Evolutionary conservation across 495 filamentous ascomycete genomes (phyloP).

Genomic region (Penicillium chermesinum): DNA sequence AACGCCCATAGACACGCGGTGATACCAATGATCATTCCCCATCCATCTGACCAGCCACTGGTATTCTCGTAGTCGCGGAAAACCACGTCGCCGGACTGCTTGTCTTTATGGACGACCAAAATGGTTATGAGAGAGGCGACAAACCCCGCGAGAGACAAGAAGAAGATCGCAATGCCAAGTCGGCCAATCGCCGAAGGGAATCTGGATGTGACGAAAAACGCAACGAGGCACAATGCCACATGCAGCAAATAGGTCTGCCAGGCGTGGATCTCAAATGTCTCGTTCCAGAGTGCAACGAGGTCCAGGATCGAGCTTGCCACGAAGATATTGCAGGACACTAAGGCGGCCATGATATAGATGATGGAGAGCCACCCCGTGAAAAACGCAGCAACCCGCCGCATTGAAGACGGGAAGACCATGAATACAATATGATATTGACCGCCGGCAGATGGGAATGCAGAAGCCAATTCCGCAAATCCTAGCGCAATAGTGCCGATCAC

Average conservation of each 20-base stretch:
- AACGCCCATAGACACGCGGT: conserved; percentile 22
- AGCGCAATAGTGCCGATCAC: conserved; percentile 22
- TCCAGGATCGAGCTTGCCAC: conserved; percentile 5
- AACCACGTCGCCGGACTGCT: conserved; percentile 4
- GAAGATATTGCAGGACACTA: conserved; percentile 2
- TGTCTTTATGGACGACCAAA: conserved; percentile 3
- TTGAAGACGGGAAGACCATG: conserved; percentile 16
- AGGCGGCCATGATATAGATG: neutral
- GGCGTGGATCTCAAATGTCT: conserved; percentile 9
- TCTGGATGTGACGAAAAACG: conserved; percentile 3
- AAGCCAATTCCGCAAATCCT: conserved; percentile 44
- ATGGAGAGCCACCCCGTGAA: conserved; percentile 23
- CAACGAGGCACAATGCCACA: conserved; percentile 4
- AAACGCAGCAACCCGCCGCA: conserved; percentile 15
- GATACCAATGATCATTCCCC: conserved; percentile 22
- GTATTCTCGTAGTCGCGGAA: conserved; percentile 14
- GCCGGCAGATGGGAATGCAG: conserved; percentile 41
- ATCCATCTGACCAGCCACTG: conserved; percentile 25
- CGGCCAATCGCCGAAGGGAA: neutral
- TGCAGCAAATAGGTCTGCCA: conserved; percentile 25
- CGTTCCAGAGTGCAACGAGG: conserved; percentile 16
- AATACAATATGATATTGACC: conserved; percentile 48
- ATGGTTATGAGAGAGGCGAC: conserved; percentile 5
- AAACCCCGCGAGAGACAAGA: conserved; percentile 1
- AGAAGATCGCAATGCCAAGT: neutral